Evolutionary conservation across 1,284 basidiomycete genomes (phyloP).

Genomic region (Microbotryum saponariae): DNA sequence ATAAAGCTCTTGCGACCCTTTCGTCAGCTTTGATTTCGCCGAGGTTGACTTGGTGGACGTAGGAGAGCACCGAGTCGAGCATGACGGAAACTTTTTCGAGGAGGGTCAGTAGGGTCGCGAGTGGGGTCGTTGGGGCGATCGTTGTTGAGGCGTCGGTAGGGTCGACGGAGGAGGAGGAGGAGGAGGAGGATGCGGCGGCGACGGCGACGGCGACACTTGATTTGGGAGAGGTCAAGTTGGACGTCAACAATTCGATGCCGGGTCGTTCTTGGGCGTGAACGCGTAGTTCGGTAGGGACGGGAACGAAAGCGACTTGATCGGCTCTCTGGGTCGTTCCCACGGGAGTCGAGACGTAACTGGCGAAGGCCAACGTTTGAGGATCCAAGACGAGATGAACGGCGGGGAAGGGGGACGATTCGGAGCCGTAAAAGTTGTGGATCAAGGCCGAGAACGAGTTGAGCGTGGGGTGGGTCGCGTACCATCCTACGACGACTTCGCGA

Average conservation of each 20-base stretch:
- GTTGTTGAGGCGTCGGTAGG: conserved; percentile 31
- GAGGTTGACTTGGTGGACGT: conserved; percentile 73
- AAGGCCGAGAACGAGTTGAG: conserved; percentile 94
- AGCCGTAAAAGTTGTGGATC: conserved; percentile 96
- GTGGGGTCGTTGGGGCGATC: conserved; percentile 44
- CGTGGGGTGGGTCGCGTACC: conserved; percentile 84
- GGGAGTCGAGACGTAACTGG: conserved; percentile 60
- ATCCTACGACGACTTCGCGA: conserved; percentile 81
- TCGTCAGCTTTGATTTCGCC: conserved; percentile 76
- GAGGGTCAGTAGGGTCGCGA: conserved; percentile 37
- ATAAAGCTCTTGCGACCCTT: conserved; percentile 81
- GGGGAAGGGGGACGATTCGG: conserved; percentile 79
- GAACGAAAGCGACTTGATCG: conserved; percentile 71
- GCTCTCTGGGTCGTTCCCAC: conserved; percentile 50
- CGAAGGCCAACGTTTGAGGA: conserved; percentile 73
- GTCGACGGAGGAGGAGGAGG: conserved; percentile 26
- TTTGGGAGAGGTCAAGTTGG: conserved; percentile 37
- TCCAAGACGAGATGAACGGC: conserved; percentile 91
- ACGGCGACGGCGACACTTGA: conserved; percentile 10
- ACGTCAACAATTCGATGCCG: conserved; percentile 66
- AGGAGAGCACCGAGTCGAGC: conserved; percentile 75
- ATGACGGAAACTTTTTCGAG: conserved; percentile 39
- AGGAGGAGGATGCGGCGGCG: conserved; percentile 1
- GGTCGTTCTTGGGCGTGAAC: conserved; percentile 75
- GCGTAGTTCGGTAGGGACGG: conserved; percentile 71